Base-by-base conservation (phyloP, 2,329 filamentous ascomycete species). In the Teratosphaeria destructans region DNA sequence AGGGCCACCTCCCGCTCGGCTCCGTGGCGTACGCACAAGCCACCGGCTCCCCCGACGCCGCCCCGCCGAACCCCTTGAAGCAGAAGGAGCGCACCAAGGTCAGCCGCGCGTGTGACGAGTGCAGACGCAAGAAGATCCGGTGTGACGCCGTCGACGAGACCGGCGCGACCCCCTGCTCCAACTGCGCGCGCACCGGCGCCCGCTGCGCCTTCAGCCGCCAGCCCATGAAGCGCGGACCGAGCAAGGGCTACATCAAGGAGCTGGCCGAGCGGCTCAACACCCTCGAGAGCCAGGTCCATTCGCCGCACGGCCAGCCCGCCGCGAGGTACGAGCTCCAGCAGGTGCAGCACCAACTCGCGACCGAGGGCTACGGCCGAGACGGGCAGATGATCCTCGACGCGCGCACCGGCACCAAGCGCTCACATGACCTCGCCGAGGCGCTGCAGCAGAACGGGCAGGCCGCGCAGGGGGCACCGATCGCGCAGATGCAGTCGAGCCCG, bases 241-340 rank as follows among this genome's bases (percentile, higher is more conserved):
- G 88, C 70, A 96, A 95, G 81, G 91, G 91, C 16, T 95, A 95
- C 68, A 96, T 96, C 72, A 95, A 95, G 71, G 90, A 95, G 72
- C 81, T 96, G 26, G 90, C 90, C 27, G 90, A 95, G 70, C 81
- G 91, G 29, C 85, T 96, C 61, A 85, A 92, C 67, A 86, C 83
- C 52, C 86, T 96, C 54, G 91, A 95, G 71, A 88, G 86, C 64
- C 88, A 90, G 70, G 84, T 94, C 60, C 68, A 70, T 14, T 63
- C 66, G 19, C 64, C 67, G 29, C 49, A 66, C 53, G 62, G 66
- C 53, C 65, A 67, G 35, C 65, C 67, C 54, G 67, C 71, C 35
- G 59, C 61, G 27, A 63, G 65, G 14, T 65, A 66, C 55, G 70
- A 71, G 59, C 64, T 71, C 12, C 68, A 71, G 59, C 68, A 69